These are phyloP conservation scores for Apophysomyces elegans DNA, from an alignment of 371 early-diverging fungal genomes.

Conservation along the genomic window DNA sequence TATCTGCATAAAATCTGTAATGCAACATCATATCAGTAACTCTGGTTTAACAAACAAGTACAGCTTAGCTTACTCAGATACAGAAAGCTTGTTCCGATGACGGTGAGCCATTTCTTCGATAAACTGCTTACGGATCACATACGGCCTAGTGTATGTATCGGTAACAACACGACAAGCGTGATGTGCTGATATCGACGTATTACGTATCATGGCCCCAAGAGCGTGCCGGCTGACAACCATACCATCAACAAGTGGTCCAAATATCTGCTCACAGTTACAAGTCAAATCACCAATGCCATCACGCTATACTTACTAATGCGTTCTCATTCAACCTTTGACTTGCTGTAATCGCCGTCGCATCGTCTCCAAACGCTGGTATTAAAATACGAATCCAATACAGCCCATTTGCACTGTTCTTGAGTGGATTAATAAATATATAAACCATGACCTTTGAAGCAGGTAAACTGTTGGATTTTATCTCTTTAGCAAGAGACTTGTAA, in stretches of 20 bases:
- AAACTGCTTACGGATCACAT: constrained; percentile 59
- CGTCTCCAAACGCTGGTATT: constrained; percentile 32
- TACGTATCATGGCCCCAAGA: constrained; percentile 69
- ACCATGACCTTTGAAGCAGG: constrained; percentile 41
- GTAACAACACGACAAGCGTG: constrained; percentile 62
- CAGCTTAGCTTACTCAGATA: constrained; percentile 52
- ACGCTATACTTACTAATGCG: constrained; percentile 40
- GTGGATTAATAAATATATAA: constrained; percentile 64
- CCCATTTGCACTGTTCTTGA: constrained; percentile 52
- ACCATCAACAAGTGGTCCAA: constrained; percentile 78
- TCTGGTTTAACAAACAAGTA: no score
- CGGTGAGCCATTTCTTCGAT: constrained; percentile 63
- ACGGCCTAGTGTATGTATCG: constrained; percentile 61
- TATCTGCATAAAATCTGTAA: constrained; percentile 20
- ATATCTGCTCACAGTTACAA: constrained; percentile 41
- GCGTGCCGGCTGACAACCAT: constrained; percentile 73
- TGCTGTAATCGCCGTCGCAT: constrained; percentile 32
- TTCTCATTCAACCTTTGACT: constrained; percentile 51
- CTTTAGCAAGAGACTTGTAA: constrained; percentile 35
- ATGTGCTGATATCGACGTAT: constrained; percentile 73
- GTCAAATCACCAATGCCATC: not conserved
- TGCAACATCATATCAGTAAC: not conserved
- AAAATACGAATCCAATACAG: constrained; percentile 63
- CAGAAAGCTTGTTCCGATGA: constrained; percentile 46
- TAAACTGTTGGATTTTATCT: constrained; percentile 34